Evolutionary conservation across 441 rosid genomes (phyloP), one percentile per base, ranked within the genome.

Genomic region (Brassica balearica): DNA sequence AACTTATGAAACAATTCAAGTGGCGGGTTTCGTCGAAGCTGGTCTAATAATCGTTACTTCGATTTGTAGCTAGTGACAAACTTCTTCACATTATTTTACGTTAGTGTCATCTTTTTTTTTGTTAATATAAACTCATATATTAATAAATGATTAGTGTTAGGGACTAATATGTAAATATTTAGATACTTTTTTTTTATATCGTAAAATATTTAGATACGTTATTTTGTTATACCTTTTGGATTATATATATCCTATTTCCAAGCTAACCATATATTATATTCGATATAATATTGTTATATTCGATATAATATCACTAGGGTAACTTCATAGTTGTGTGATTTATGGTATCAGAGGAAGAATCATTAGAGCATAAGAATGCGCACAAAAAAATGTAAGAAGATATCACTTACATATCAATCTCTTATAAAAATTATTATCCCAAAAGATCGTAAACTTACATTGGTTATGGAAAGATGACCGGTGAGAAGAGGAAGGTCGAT

Each of bases 401-500:
- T 46, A 12, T 6, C 8, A 23, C 32, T 69, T 5, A 51, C 27
- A 6, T 29, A 17, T 29, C n/a, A 53, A 6, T 10, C 64, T 3
- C 15, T 36, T 23, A 6, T 11, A 60, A 38, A 71, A 38, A 71
- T 22, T 3, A 22, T 6, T 23, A 41, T 71, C 58, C 41, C 27
- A 7, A 32, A 38, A 53, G 46, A 41, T 15, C n/a, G 17, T n/a
- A 5, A 51, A 69, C 82, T 8, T 69, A 94, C 98, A 85, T 87
- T 82, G 38, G 78, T 64, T 19, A 86, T 79, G 65, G 93, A 81
- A 65, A 77, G 76, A 25, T 87, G 84, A 61, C 69, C 67, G 59
- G 81, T 87, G 41, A 80, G 81, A 74, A 89, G 87, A 17, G 94
- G 97, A 4, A 95, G 85, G 22, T 90, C 92, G 74, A 91, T 75